Percentiles rank a stretch among this genome's conserved stretches.
Evolutionary conservation across 2,329 filamentous ascomycete species (phyloP).

Genomic region (Chrysosporium keratinophilum): DNA sequence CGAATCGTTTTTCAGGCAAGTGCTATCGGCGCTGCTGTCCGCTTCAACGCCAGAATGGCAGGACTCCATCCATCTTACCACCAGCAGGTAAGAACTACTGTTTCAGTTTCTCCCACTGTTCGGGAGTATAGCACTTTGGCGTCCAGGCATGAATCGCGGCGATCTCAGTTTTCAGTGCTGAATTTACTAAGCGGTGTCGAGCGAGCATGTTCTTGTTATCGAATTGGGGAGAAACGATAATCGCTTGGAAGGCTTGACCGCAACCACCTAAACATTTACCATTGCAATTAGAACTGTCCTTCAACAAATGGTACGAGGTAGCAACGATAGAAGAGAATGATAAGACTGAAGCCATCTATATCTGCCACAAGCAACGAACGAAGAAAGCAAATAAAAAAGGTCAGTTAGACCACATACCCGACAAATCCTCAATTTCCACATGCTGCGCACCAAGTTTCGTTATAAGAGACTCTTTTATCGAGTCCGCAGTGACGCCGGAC

Average conservation of each 20-base stretch:
- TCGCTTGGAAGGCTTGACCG: constrained; percentile 59
- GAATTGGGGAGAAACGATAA: constrained; percentile 61
- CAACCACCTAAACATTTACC: constrained; percentile 47
- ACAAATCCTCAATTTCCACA: constrained; percentile 85
- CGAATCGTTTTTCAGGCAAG: background rate
- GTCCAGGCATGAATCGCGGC: constrained; percentile 90
- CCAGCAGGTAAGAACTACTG: constrained; percentile 19
- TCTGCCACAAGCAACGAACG: too few species aligned
- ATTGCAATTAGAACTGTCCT: too few species aligned
- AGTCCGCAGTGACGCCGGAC: constrained; percentile 60
- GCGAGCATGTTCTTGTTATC: constrained; percentile 65
- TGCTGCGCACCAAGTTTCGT: constrained; percentile 62
- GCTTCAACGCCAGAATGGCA: too few species aligned
- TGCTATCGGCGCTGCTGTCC: background rate
- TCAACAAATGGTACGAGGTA: too few species aligned
- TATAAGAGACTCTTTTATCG: constrained; percentile 57
- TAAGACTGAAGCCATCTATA: too few species aligned
- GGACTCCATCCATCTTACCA: too few species aligned
- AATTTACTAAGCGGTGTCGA: constrained; percentile 77
- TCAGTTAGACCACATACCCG: constrained; percentile 48
- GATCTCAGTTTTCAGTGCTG: constrained; percentile 73
- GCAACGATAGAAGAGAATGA: background rate
- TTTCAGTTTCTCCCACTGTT: constrained; percentile 69
- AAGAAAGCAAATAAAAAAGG: constrained; percentile 15
- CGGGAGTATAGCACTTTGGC: constrained; percentile 82